These are phyloP conservation scores for Eutypella sp. DNA, from an alignment of 2,329 filamentous ascomycete species.

Conservation along the genomic window DNA sequence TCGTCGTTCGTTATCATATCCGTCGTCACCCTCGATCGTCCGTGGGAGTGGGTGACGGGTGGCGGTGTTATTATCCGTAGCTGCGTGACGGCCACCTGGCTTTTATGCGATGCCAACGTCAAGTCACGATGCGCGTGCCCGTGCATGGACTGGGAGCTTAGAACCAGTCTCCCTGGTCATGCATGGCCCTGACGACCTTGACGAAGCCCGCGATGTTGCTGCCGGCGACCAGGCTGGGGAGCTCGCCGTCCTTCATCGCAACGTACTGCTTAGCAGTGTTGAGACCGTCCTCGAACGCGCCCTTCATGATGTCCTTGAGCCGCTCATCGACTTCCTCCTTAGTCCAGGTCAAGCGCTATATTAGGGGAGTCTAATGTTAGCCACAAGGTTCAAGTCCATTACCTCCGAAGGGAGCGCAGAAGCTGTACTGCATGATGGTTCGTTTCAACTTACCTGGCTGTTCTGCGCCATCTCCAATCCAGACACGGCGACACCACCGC, in stretches of 20 bases:
- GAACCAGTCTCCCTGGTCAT: conserved; percentile 96
- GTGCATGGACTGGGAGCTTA: not conserved
- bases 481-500: conserved; percentile 93
- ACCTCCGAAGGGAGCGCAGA: not conserved
- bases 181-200: conserved; percentile 93
- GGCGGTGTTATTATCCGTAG: too few species aligned
- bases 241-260: conserved; percentile 69
- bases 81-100: too few species aligned
- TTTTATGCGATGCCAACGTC: too few species aligned
- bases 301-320: conserved; percentile 92
- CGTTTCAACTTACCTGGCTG: conserved; percentile 43
- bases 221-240: conserved; percentile 85
- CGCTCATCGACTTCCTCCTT: conserved; percentile 84
- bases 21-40: too few species aligned
- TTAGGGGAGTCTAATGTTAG: not conserved
- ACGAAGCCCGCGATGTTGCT: conserved; percentile 97
- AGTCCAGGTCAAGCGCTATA: conserved; percentile 74
- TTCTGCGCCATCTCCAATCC: conserved; percentile 99
- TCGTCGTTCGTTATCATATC: too few species aligned
- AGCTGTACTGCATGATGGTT: not conserved
- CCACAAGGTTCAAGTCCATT: not conserved
- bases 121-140: not conserved
- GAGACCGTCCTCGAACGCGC: conserved; percentile 84
- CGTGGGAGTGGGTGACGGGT: too few species aligned
- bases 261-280: conserved; percentile 88